Conservation (phyloP, 306 rosid species). For the Rosa persica region DNA sequence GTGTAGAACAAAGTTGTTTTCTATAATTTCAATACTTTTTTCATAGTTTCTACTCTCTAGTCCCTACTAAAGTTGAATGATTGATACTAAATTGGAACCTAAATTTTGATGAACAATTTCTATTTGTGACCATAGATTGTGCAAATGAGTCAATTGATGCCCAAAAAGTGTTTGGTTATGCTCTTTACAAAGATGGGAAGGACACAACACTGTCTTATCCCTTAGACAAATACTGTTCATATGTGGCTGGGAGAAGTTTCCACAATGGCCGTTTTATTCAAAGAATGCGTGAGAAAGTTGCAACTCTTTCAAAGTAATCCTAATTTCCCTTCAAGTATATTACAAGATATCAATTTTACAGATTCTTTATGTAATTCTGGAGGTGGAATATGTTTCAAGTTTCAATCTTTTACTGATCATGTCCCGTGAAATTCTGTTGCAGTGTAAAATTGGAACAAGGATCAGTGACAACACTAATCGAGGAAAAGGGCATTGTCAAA, state of each 20-base stretch:
- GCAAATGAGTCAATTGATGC: slow-evolving; percentile 23
- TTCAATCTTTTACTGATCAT: not conserved
- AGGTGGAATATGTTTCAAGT: not conserved
- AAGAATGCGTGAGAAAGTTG: slow-evolving; percentile 48
- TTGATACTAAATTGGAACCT: too few species aligned
- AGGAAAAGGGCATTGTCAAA: slow-evolving; percentile 17
- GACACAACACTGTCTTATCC: slow-evolving; percentile 47
- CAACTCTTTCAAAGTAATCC: slow-evolving; percentile 42
- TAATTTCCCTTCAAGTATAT: not conserved
- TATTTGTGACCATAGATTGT: slow-evolving; percentile 18
- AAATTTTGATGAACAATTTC: not conserved
- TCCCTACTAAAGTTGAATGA: too few species aligned
- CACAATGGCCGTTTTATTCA: slow-evolving; percentile 62
- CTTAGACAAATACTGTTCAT: slow-evolving; percentile 33
- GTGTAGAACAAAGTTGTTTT: too few species aligned
- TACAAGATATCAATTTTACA: not conserved
- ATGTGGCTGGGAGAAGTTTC: slow-evolving; percentile 58
- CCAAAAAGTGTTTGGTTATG: slow-evolving; percentile 25
- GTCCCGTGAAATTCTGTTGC: not conserved
- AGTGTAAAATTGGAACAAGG: slow-evolving; percentile 30
- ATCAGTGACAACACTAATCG: slow-evolving; percentile 11
- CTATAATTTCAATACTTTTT: not conserved
- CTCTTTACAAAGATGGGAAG: slow-evolving; percentile 53
- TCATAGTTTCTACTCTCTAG: too few species aligned
- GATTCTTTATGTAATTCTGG: not conserved